These are phyloP conservation scores for Salix viminalis DNA, from an alignment of 345 rosid genomes.

Conservation along the genomic window DNA sequence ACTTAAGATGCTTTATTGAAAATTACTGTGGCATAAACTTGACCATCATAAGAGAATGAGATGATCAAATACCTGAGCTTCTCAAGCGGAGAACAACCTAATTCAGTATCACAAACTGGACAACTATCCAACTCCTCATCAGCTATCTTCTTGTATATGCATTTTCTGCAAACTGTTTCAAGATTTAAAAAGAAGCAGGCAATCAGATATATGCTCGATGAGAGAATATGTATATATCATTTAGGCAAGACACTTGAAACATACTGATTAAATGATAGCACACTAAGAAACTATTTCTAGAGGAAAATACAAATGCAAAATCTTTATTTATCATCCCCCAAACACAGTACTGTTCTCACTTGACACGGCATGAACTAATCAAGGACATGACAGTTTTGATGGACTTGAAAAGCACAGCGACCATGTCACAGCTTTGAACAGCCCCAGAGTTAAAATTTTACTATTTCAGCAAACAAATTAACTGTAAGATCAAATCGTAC, in stretches of 20 bases:
- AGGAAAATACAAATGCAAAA: background rate
- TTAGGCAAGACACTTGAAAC: background rate
- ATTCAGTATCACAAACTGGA: slow-evolving; percentile 38
- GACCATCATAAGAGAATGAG: background rate
- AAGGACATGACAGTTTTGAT: background rate
- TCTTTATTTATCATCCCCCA: background rate
- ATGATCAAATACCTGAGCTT: slow-evolving; percentile 42
- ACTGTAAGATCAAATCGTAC: background rate
- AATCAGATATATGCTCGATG: background rate
- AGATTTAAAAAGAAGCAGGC: background rate
- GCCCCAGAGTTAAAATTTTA: background rate
- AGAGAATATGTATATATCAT: background rate
- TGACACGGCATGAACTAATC: background rate
- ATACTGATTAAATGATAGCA: background rate
- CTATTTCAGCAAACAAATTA: background rate
- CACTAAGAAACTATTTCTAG: background rate
- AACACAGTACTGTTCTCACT: background rate
- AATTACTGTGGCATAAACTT: background rate
- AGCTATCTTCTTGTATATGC: slow-evolving; percentile 38
- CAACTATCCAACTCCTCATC: slow-evolving; percentile 29
- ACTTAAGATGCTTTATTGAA: background rate
- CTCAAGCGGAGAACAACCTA: slow-evolving; percentile 43
- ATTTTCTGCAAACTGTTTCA: slow-evolving; percentile 45
- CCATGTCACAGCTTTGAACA: background rate
- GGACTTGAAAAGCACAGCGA: background rate